Evolutionary conservation across 2,329 filamentous ascomycete species (phyloP), one percentile per base, ranked within the genome.

Genomic region (Aureobasidium mangrovei): DNA sequence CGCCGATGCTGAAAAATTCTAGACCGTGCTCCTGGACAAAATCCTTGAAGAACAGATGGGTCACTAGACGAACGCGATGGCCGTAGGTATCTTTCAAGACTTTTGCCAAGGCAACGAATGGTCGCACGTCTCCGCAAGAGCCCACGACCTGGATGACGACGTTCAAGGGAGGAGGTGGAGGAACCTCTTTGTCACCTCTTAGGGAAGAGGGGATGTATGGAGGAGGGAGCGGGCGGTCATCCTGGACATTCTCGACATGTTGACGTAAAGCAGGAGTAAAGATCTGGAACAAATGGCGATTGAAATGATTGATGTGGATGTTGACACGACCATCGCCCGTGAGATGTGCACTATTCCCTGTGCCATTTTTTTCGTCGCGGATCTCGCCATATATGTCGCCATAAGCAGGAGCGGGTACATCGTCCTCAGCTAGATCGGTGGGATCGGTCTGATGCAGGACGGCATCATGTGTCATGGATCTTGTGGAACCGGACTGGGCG

Each of bases 261-360:
- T 76, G 74, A 58, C 77, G 70, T 40, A 89, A 66, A 4, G 82
- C 79, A 3, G 85, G 83, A 0, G 80, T 77, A 29, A 91, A 76
- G 9, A 91, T 73, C 56, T 83, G 80, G 2, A 84, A 81, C 4
- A 91, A 73, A 54, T 79, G 78, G 51, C 77, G 72, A 60, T 78
- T 82, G 61, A 81, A 83, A 65, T 88, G 83, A 63, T 85, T 83
- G 69, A 93, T 88, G 58, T 83, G 83, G 71, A 93, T 89, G 63
- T 89, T 83, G 61, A 93, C 77, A 64, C 88, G 82, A 28, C 88
- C 88, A 71, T 91, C 85, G 57, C 80, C 86, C 18, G 18, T 18
- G 18, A 18, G 18, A 1, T 18, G 18, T 18, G 70, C 70, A 45
- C 69, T 65, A 39, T 69, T 72, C 44, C 66, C 65, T 44, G 71